Evolutionary conservation across 768 basidiomycete genomes (phyloP), one percentile per base, ranked within the genome.

Genomic region (Mycena metata): DNA sequence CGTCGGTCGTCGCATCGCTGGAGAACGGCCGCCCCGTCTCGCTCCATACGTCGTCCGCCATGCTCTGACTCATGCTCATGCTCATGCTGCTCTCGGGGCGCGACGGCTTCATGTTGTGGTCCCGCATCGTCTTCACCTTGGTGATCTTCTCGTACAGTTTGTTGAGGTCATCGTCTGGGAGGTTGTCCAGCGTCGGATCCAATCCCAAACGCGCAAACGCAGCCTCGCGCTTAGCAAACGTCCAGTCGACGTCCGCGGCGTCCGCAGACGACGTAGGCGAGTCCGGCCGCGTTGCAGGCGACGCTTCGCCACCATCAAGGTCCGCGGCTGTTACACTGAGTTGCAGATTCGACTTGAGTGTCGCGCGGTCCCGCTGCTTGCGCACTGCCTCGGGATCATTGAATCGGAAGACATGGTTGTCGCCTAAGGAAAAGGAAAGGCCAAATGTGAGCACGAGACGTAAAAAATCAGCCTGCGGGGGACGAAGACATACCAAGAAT

Each of bases 391-490:
- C 95, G 0, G 96, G 96, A 75, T 97, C 93, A 76, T 94, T 99
- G 81, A 98, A 99, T 19, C 98, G 89, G 80, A 99, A 99, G 63
- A 99, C 96, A 81, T 99, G 98, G 71, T 96, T 91, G 73, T 98
- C 96, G 60, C 97, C 94, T 95, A 67, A 52, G 62, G 49, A 23
- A 64, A 39, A 10, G 39, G 39, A 61, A 21, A 64, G 60, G 56
- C 66, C 65, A 62, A 36, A 42, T 63, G 64, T 69, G 26, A 72
- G 64, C 15, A 39, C 23, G 51, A 58, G 55, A 65, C 26, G 66
- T 69, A 68, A 72, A 24, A 43, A 36, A 60, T 54, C 45, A 19
- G 49, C 41, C 8, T 45, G 56, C 10, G 35, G 12, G 50, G 33
- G 26, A 43, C 60, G 36, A 70, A 50, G 54, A 81, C 87, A 65